Conservation (phyloP, 768 basidiomycete species). For the Fomitopsis serialis region DNA sequence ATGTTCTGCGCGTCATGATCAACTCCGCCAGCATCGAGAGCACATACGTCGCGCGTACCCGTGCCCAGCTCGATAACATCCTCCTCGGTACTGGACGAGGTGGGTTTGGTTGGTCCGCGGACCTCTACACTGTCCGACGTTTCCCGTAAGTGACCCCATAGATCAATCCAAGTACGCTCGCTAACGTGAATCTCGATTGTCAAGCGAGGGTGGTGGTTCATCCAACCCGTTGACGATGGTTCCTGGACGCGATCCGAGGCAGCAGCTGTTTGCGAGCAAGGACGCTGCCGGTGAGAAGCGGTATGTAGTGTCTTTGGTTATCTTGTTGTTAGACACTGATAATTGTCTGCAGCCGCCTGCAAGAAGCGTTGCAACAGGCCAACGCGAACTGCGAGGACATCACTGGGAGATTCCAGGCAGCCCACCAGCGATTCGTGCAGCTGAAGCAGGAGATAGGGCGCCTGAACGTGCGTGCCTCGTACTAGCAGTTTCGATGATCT, state of each 20-base stretch:
- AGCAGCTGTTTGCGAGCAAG: constrained; percentile 48
- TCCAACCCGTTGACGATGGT: constrained; percentile 36
- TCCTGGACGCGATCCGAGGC: constrained; percentile 27
- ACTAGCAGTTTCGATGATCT: not conserved
- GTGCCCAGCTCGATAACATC: constrained; percentile 56
- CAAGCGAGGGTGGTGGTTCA: constrained; percentile 65
- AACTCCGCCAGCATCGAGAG: constrained; percentile 70
- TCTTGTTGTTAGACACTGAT: not conserved
- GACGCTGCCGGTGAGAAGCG: constrained; percentile 43
- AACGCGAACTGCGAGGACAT: constrained; percentile 33
- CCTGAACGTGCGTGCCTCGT: not conserved
- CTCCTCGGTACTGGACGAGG: constrained; percentile 38
- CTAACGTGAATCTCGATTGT: not conserved
- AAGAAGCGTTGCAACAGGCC: constrained; percentile 31
- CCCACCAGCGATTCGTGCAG: constrained; percentile 25
- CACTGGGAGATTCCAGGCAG: constrained; percentile 20
- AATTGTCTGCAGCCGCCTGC: constrained; percentile 38
- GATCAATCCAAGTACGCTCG: too few relatives aligned
- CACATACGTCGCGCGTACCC: constrained; percentile 56
- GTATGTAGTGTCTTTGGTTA: constrained; percentile 27
- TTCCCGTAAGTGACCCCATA: constrained; percentile 48
- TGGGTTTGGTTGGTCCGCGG: constrained; percentile 60
- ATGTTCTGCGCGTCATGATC: constrained; percentile 77
- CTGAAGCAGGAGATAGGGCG: constrained; percentile 25
- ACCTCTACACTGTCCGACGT: constrained; percentile 56